Evolutionary conservation across 371 early-diverging fungal genomes (phyloP).

Genomic region (Mucor lusitanicus): DNA sequence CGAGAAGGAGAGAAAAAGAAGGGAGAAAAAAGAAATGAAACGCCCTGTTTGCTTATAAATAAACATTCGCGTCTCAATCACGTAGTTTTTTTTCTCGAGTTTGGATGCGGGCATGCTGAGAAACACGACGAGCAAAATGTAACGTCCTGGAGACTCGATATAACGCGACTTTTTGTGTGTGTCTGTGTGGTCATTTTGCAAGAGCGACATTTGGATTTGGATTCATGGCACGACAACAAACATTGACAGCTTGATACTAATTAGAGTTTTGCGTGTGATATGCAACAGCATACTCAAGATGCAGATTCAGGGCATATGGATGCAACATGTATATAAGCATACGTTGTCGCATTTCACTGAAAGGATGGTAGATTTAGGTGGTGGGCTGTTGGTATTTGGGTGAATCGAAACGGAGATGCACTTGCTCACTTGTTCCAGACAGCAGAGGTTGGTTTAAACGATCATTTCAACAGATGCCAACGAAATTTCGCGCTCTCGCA

Average conservation of each 20-base stretch:
- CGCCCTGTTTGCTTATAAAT: background rate
- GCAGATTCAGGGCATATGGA: too few species aligned
- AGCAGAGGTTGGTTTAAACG: too few species aligned
- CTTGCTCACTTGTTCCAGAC: too few species aligned
- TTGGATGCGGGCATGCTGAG: background rate
- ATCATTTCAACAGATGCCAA: too few species aligned
- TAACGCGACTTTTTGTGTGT: background rate
- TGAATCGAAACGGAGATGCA: too few species aligned
- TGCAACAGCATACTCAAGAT: too few species aligned
- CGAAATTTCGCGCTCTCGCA: too few species aligned
- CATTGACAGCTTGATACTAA: background rate
- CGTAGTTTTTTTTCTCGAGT: constrained; percentile 3
- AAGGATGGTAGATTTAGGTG: too few species aligned
- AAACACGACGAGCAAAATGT: constrained; percentile 11
- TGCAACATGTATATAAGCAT: too few species aligned
- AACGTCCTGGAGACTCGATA: background rate
- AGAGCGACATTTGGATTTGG: background rate
- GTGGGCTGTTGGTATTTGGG: too few species aligned
- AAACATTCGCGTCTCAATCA: constrained; percentile 9
- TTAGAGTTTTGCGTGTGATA: too few species aligned
- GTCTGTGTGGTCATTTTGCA: background rate
- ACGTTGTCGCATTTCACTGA: too few species aligned
- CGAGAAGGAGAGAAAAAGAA: background rate
- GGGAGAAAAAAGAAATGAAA: constrained; percentile 2
- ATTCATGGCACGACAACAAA: background rate